A percentile compares a stretch with the other conserved stretches of the same genome.
These are phyloP conservation scores for Fraxinus sp. DNA, from an alignment of 305 asterid species.

Conservation along the genomic window DNA sequence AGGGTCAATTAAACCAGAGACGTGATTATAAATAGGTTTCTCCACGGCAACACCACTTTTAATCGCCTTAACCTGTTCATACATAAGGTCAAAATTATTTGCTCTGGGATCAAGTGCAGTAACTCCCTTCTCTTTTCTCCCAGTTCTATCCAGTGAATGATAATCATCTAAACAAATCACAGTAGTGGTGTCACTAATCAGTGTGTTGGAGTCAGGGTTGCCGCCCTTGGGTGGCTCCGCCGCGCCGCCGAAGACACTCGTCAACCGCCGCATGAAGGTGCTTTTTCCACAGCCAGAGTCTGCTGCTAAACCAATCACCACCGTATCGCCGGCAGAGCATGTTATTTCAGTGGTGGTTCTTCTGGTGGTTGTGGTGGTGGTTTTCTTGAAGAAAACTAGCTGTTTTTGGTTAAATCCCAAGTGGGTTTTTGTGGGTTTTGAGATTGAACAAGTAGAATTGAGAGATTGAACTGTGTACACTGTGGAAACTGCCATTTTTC, in stretches of 20 bases:
- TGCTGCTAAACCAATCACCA: slow-evolving; percentile 88
- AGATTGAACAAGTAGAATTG: slow-evolving; percentile 63
- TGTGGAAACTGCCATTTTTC: slow-evolving; percentile 72
- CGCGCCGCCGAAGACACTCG: slow-evolving; percentile 97
- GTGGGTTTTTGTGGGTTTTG: slow-evolving; percentile 71
- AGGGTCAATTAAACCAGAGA: slow-evolving; percentile 81
- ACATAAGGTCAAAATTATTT: slow-evolving; percentile 88
- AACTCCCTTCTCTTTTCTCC: slow-evolving; percentile 86
- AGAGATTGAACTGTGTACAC: slow-evolving; percentile 73
- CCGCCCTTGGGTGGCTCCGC: slow-evolving; percentile 98
- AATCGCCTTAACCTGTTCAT: slow-evolving; percentile 84
- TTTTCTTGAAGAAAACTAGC: slow-evolving; percentile 39
- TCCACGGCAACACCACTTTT: slow-evolving; percentile 70
- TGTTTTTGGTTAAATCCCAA: slow-evolving; percentile 59
- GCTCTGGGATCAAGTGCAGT: slow-evolving; percentile 96
- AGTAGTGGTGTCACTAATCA: slow-evolving; percentile 81
- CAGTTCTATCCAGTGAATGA: slow-evolving; percentile 88
- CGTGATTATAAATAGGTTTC: slow-evolving; percentile 91
- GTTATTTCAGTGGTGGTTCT: slow-evolving; percentile 28
- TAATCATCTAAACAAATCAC: slow-evolving; percentile 94
- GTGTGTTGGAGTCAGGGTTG: slow-evolving; percentile 93
- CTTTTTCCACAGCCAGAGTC: slow-evolving; percentile 98
- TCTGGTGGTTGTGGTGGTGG: not conserved
- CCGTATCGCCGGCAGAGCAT: slow-evolving; percentile 64
- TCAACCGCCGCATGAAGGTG: slow-evolving; percentile 93